Percentiles rank a stretch among this genome's conserved stretches.
Evolutionary conservation across 2,329 filamentous ascomycete species (phyloP).

Genomic region (Torrubiellomyces zombiae): DNA sequence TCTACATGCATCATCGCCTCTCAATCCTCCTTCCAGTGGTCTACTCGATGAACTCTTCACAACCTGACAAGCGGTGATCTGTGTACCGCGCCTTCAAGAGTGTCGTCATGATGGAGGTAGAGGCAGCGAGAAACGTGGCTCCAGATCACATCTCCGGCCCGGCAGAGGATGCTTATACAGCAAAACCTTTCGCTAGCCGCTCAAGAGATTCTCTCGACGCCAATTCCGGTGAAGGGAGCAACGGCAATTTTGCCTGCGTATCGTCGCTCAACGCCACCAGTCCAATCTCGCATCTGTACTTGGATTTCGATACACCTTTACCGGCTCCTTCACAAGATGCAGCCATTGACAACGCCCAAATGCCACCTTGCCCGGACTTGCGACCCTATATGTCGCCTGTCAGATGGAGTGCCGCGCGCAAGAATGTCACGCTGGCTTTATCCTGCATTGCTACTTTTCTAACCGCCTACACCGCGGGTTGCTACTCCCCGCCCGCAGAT

Average conservation of each 20-base stretch:
- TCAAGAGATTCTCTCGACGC: too few species aligned
- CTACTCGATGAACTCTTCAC: too few species aligned
- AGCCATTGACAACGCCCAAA: constrained; percentile 12
- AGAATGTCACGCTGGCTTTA: constrained; percentile 53
- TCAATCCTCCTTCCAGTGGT: too few species aligned
- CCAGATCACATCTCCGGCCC: too few species aligned
- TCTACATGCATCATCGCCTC: too few species aligned
- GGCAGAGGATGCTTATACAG: too few species aligned
- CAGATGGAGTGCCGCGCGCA: constrained; percentile 52
- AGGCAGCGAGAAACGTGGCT: too few species aligned
- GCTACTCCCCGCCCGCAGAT: constrained; percentile 53
- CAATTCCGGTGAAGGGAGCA: too few species aligned
- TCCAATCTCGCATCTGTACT: constrained; percentile 21
- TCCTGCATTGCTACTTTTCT: constrained; percentile 61
- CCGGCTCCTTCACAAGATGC: constrained; percentile 11
- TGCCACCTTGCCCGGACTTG: constrained; percentile 48
- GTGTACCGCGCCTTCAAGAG: too few species aligned
- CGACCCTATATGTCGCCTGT: constrained; percentile 53
- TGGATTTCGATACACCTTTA: constrained; percentile 22
- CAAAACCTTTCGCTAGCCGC: neutral
- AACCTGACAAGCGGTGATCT: too few species aligned
- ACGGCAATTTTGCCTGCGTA: too few species aligned
- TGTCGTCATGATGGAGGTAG: too few species aligned
- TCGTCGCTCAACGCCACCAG: constrained; percentile 6
- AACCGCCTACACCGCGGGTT: constrained; percentile 67